A percentile compares a stretch with the other conserved stretches of the same genome.
Conservation (phyloP, 352 stramenopile species). For the Thalassiosira livingstoniorum region DNA sequence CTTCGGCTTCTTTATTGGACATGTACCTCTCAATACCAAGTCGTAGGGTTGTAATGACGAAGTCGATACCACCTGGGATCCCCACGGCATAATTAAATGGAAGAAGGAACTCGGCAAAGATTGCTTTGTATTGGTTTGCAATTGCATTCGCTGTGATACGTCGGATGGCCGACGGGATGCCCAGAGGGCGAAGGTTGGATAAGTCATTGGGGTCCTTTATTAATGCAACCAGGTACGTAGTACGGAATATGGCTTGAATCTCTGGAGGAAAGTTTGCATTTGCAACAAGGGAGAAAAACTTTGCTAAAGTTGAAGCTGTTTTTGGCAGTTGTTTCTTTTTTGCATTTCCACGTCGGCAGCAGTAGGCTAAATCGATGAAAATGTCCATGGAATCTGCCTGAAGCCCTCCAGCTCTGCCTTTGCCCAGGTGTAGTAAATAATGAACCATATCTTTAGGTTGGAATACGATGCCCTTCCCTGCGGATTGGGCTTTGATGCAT, state of each 20-base stretch:
- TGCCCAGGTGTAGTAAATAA: background rate
- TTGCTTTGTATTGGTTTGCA: background rate
- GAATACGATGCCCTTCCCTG: no score
- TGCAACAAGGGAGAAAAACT: slow-evolving; percentile 15
- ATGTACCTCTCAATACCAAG: background rate
- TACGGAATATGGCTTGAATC: slow-evolving; percentile 2
- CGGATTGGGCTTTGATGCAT: no score
- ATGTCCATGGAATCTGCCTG: slow-evolving; percentile 9
- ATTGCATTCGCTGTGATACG: slow-evolving; percentile 7
- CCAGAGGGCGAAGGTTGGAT: slow-evolving; percentile 19
- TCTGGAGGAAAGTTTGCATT: slow-evolving; percentile 2
- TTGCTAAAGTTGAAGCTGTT: background rate
- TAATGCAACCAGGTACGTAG: slow-evolving; percentile 4
- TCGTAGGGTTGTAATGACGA: background rate
- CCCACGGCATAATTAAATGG: background rate
- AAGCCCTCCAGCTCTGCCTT: slow-evolving; percentile 9
- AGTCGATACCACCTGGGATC: background rate
- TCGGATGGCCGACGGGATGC: slow-evolving; percentile 18
- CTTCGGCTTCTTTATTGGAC: background rate
- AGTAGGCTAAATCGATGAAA: background rate
- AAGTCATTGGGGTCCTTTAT: slow-evolving; percentile 22
- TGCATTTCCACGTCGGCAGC: background rate
- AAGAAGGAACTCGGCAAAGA: background rate
- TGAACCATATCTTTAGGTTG: background rate
- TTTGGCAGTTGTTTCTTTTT: background rate